Evolutionary conservation across 148 eudicot species (phyloP), one percentile per base, ranked within the genome.

Genomic region (Rhododendron kiyosumense): DNA sequence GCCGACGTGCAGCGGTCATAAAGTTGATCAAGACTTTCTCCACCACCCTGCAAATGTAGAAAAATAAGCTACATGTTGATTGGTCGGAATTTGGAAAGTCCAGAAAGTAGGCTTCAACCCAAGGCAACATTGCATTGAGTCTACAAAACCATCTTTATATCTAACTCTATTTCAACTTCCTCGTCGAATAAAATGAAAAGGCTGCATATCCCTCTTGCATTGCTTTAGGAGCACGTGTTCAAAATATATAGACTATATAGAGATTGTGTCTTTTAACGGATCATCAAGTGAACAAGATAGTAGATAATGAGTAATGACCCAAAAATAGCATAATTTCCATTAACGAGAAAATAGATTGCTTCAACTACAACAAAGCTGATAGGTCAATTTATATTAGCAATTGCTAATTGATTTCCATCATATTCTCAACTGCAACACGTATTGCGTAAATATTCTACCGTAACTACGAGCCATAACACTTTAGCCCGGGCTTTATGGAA

Each of bases 21-120:
- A 69, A 96, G 94, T 86, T 96, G 99, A 88, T 92, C 94, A 20
- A 92, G 88, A 83, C 99, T 96, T 92, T 96, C 99, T 82, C 99
- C 98, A 78, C 98, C 98, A 86, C 98, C 98, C 98, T 96, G 94
- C 88, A 86, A 81, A 67, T 59, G 32, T 38, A 69, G 43, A 59
- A n/a, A n/a, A 52, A 38, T 12, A 22, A 59, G 30, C 12, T 15
- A 65, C 2, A 26, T 12, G 48, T 17, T 6, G 26, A 83, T n/a
- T 1, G 34, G 45, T 43, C 2, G 59, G 51, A 45, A 45, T 45
- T 43, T 32, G 43, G 51, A 67, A 45, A 28, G 18, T 46, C 38
- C 76, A 71, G 41, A 65, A 45, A 83, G 43, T 22, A 83, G 78
- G 15, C 14, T 67, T 83, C 74, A 12, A 54, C 41, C 38, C 83